Conservation (phyloP, 208 protist genomes). For the Leishmania tarentolae region DNA sequence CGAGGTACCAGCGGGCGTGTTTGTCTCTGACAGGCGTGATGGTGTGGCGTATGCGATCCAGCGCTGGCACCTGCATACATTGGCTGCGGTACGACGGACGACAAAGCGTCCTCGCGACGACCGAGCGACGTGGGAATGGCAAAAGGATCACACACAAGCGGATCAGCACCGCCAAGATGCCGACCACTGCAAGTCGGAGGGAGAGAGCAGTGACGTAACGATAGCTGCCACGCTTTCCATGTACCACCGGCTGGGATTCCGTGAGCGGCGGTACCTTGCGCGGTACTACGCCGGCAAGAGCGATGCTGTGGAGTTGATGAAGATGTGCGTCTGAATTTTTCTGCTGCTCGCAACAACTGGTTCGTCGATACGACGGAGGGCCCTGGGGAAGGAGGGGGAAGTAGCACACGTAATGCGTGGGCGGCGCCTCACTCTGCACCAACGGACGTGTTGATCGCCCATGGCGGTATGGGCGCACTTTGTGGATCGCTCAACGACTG, state of each 20-base stretch:
- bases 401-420: not conserved
- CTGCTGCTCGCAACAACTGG: not conserved
- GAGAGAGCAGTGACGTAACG: not conserved
- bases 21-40: conserved; percentile 2
- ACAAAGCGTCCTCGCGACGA: not conserved
- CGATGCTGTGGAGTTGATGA: conserved; percentile 79
- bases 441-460: not conserved
- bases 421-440: not conserved
- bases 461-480: not conserved
- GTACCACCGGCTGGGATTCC: conserved; percentile 58
- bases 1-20: conserved; percentile 6
- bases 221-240: conserved; percentile 35
- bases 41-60: conserved; percentile 15
- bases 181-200: not conserved
- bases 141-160: not conserved
- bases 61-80: conserved; percentile 78
- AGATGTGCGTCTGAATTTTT: not conserved
- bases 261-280: conserved; percentile 43
- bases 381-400: not conserved
- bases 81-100: conserved; percentile 18
- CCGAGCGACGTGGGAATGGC: not conserved
- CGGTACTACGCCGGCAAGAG: conserved; percentile 54
- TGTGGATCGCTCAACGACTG: not conserved
- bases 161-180: not conserved
- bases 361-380: not conserved